Percentiles rank a stretch among this genome's conserved stretches.
phyloP scores from a whole-genome alignment of 2,329 filamentous ascomycete species.

The Aureobasidium uvarum region DNA sequence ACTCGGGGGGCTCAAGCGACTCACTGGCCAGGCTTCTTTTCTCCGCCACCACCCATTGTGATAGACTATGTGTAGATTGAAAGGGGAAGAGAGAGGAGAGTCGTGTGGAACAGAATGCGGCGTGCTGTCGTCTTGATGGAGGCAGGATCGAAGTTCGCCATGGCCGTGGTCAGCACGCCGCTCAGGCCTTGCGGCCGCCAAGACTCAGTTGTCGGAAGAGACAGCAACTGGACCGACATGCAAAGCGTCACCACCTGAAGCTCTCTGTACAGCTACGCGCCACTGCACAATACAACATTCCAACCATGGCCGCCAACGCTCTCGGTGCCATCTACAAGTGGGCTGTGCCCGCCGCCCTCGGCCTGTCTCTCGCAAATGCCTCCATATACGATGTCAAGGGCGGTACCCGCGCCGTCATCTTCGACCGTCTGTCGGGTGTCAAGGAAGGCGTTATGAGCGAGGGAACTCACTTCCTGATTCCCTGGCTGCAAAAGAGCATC shows the following conservation, averaged over 20 bases:
- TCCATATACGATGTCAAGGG: conserved; percentile 97
- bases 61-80: conserved; percentile 12
- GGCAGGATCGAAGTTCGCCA: conserved; percentile 26
- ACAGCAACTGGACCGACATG: conserved; percentile 3
- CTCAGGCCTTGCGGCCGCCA: conserved; percentile 15
- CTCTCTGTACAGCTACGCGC: conserved; percentile 19
- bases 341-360: conserved; percentile 72
- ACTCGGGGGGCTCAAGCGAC: conserved; percentile 29
- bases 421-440: conserved; percentile 88
- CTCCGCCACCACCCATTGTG: conserved; percentile 45
- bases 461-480: conserved; percentile 93
- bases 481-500: conserved; percentile 93
- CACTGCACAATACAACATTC: background rate
- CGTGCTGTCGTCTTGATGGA: conserved; percentile 3
- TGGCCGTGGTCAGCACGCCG: conserved; percentile 24
- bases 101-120: conserved; percentile 8
- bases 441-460: conserved; percentile 92
- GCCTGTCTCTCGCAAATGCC: conserved; percentile 65
- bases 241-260: conserved; percentile 18
- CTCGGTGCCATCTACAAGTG: conserved; percentile 63
- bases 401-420: conserved; percentile 93
- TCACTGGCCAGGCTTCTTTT: conserved; percentile 45
- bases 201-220: conserved; percentile 14
- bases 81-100: background rate
- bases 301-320: conserved; percentile 44